phyloP scores from a whole-genome alignment of 768 basidiomycete species.

The Albatrellus ellisii region DNA sequence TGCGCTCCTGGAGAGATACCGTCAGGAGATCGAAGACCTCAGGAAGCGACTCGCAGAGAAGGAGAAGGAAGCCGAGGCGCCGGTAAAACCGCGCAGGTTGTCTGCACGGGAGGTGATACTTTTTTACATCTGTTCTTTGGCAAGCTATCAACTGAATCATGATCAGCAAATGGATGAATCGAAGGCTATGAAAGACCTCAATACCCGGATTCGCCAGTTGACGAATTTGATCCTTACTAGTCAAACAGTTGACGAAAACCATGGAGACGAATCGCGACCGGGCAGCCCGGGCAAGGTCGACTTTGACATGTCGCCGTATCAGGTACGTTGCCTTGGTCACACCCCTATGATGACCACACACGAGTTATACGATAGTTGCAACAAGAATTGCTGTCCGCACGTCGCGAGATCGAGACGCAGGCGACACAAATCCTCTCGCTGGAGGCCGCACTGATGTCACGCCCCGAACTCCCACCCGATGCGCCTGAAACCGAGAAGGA shows the following conservation, averaged over 20 bases:
- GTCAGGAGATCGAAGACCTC: slow-evolving; percentile 88
- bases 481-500: slow-evolving; percentile 68
- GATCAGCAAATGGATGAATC: slow-evolving; percentile 71
- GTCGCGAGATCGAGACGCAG: slow-evolving; percentile 69
- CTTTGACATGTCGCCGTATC: slow-evolving; percentile 81
- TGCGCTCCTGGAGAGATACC: slow-evolving; percentile 86
- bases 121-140: too few relatives aligned
- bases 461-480: slow-evolving; percentile 51
- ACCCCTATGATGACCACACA: background rate
- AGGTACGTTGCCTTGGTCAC: slow-evolving; percentile 33
- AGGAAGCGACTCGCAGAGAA: slow-evolving; percentile 58
- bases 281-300: slow-evolving; percentile 80
- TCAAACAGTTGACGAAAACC: slow-evolving; percentile 60
- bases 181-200: slow-evolving; percentile 75
- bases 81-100: slow-evolving; percentile 26
- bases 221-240: slow-evolving; percentile 81
- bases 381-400: slow-evolving; percentile 74
- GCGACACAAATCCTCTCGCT: slow-evolving; percentile 74
- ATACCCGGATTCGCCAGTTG: slow-evolving; percentile 66
- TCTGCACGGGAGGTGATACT: slow-evolving; percentile 32
- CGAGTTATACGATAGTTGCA: slow-evolving; percentile 40
- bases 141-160: slow-evolving; percentile 3
- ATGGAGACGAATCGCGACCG: slow-evolving; percentile 61
- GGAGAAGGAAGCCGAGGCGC: slow-evolving; percentile 42
- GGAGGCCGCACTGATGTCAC: slow-evolving; percentile 60